These are phyloP conservation scores for Lablab purpureus DNA, from an alignment of 306 rosid species.

Conservation along the genomic window DNA sequence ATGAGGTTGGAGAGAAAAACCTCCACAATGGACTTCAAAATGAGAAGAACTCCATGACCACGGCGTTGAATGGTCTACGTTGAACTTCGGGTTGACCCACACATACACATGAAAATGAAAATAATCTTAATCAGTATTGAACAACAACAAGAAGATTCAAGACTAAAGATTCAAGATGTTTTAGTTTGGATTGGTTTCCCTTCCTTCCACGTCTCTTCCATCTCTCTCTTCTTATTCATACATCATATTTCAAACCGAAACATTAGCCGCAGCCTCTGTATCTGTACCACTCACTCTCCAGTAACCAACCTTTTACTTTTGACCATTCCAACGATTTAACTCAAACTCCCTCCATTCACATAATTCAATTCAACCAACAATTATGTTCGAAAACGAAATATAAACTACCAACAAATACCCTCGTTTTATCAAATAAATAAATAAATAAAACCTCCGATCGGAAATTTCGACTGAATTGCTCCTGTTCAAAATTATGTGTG, in stretches of 20 bases:
- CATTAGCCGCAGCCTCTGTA: conserved; percentile 15
- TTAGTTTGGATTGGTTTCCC: background rate
- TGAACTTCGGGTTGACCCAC: conserved; percentile 3
- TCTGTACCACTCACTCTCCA: background rate
- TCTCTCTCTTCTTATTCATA: background rate
- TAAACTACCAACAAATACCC: too few relatives aligned
- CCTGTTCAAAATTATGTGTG: too few relatives aligned
- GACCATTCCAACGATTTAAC: conserved; percentile 1
- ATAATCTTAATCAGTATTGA: background rate
- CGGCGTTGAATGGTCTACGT: background rate
- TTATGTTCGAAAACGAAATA: too few relatives aligned
- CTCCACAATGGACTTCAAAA: background rate
- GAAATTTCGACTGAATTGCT: too few relatives aligned
- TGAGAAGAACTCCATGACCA: background rate
- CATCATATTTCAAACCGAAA: background rate
- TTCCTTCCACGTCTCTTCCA: conserved; percentile 3
- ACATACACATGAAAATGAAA: background rate
- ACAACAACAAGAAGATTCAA: background rate
- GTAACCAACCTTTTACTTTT: background rate
- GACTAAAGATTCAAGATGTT: too few relatives aligned
- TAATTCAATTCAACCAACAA: conserved; percentile 4
- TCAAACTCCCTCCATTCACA: conserved; percentile 26
- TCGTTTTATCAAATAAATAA: too few relatives aligned
- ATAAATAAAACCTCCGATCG: too few relatives aligned
- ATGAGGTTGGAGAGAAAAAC: background rate